phyloP scores from a whole-genome alignment of 176 grass and related monocot species.

The Avena sativa region DNA sequence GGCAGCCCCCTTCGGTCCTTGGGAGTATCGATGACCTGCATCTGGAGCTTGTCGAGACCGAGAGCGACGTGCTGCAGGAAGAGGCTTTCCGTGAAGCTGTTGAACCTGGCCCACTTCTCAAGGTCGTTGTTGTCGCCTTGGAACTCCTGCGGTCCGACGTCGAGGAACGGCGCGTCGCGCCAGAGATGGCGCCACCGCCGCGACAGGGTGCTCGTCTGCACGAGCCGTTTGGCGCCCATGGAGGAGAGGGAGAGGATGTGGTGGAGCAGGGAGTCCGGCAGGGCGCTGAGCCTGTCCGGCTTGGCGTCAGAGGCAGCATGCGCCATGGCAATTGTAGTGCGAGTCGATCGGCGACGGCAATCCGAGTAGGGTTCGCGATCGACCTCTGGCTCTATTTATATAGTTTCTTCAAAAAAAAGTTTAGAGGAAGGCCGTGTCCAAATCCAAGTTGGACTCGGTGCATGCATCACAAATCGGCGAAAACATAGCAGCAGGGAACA shows the following conservation, averaged over 20 bases:
- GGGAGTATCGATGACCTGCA: not conserved
- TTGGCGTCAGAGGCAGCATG: not conserved
- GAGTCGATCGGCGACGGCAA: not conserved
- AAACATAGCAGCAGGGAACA: too few relatives aligned
- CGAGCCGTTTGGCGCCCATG: not conserved
- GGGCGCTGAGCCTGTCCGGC: not conserved
- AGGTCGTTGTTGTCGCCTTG: not conserved
- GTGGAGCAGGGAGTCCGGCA: constrained; percentile 13
- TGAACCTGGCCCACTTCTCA: not conserved
- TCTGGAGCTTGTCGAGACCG: not conserved
- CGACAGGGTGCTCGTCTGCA: not conserved
- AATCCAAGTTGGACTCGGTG: too few relatives aligned
- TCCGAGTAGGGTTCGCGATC: too few relatives aligned
- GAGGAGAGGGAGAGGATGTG: not conserved
- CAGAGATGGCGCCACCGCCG: not conserved
- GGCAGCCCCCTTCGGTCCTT: not conserved
- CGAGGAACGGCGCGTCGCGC: not conserved
- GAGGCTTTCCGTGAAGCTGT: not conserved
- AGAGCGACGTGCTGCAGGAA: not conserved
- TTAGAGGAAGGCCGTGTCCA: too few relatives aligned
- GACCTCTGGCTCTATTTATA: too few relatives aligned
- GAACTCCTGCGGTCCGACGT: not conserved
- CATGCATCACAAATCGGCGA: too few relatives aligned
- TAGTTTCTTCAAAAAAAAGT: too few relatives aligned
- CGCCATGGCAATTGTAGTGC: not conserved